Evolutionary conservation across 805 yeast genomes (phyloP), one percentile per base, ranked within the genome.

Genomic region (Lachancea quebecensis): DNA sequence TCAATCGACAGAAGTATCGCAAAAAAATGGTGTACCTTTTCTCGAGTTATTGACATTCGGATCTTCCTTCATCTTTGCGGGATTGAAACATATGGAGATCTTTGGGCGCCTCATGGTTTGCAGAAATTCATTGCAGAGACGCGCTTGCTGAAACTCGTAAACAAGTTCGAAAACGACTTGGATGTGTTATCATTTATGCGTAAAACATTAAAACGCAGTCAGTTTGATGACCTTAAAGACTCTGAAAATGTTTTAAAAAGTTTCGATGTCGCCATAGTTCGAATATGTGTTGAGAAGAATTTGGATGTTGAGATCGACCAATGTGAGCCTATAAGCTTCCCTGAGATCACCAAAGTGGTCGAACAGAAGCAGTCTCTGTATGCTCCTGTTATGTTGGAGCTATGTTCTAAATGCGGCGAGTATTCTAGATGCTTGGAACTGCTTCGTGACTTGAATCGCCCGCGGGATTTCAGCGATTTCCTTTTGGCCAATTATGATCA

Each of bases 61-160:
- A 38, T 65, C 4, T 38, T 65, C 7, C 45, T 63, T 8, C 53
- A 57, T 33, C 25, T 65, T 15, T 45, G 64, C 12, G 60, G 50
- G 7, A 50, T 58, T 17, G 40, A 53, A 14, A 38, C 58, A 1
- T 56, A 49, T 45, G 67, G 67, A 1, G 61, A 59, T 17, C 36
- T 61, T 3, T 63, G 67, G 66, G 45, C 55, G 12, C 55, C 46
- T 40, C 53, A 58, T 35, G 68, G 68, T 1, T 49, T 65, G 15
- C 34, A 50, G 10, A 47, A 46, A 10, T 49, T 57, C 10, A 39
- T 58, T 1, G 34, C 46, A 6, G 56, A 55, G 32, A 44, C 62
- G 9, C 60, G 60, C 32, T 31, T 48, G 10, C 45, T 65, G 15
- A 60, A 59, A 34, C 29, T 65, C 12, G 39, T 50, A 14, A 51